These are phyloP conservation scores for Botrytis tulipae DNA, from an alignment of 2,329 filamentous ascomycete genomes.

Conservation along the genomic window DNA sequence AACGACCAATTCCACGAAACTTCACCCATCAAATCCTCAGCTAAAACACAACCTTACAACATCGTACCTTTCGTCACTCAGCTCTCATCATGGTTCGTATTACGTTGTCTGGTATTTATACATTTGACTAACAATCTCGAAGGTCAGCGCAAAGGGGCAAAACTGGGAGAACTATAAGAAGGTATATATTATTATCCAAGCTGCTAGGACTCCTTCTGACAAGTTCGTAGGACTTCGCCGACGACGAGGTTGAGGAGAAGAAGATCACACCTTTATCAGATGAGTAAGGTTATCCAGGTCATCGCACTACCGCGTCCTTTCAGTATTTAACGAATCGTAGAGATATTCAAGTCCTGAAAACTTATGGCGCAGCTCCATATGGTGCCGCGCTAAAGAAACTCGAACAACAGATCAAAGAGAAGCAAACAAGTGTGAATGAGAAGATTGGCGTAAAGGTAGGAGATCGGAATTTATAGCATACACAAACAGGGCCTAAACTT, in stretches of 20 bases:
- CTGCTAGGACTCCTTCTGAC: conserved; percentile 17
- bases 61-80: conserved; percentile 8
- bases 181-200: conserved; percentile 45
- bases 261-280: conserved; percentile 97
- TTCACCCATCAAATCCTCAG: background rate
- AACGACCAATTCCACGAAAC: background rate
- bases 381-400: conserved; percentile 92
- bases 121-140: conserved; percentile 4
- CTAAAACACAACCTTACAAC: background rate
- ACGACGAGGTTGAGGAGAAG: conserved; percentile 98
- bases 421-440: conserved; percentile 96
- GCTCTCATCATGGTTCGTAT: conserved; percentile 20
- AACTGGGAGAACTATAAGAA: conserved; percentile 99
- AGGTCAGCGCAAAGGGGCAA: conserved; percentile 54
- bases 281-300: conserved; percentile 63
- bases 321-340: conserved; percentile 51
- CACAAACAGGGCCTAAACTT: background rate
- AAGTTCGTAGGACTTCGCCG: conserved; percentile 58
- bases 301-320: conserved; percentile 11
- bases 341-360: conserved; percentile 99
- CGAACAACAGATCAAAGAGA: conserved; percentile 99
- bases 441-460: conserved; percentile 86
- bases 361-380: conserved; percentile 95
- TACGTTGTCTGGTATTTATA: background rate
- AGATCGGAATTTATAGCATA: background rate